Percentiles rank a stretch among this genome's conserved stretches.
These are phyloP conservation scores for Suillus variegatus DNA, from an alignment of 768 basidiomycete genomes.

Conservation along the genomic window DNA sequence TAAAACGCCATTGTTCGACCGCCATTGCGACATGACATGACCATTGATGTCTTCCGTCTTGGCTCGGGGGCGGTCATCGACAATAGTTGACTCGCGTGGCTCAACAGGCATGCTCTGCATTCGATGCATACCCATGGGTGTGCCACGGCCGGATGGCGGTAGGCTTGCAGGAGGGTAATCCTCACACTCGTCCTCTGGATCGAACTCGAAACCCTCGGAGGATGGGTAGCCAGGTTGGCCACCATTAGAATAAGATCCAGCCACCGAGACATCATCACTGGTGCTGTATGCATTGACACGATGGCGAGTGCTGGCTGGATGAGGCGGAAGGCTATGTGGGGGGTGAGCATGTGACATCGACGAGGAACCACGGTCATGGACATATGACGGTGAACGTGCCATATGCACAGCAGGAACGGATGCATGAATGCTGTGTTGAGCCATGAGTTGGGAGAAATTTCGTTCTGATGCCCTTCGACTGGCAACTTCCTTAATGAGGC, in stretches of 20 bases:
- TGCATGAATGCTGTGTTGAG: constrained; percentile 42
- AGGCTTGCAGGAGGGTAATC: constrained; percentile 60
- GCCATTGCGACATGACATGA: constrained; percentile 64
- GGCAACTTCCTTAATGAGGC: constrained; percentile 80
- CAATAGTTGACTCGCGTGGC: constrained; percentile 44
- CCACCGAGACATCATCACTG: constrained; percentile 38
- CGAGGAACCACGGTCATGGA: constrained; percentile 39
- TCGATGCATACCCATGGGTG: constrained; percentile 64
- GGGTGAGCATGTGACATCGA: constrained; percentile 31
- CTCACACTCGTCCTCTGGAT: constrained; percentile 75
- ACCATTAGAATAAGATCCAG: constrained; percentile 29
- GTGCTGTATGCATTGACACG: constrained; percentile 36
- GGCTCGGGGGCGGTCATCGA: constrained; percentile 59
- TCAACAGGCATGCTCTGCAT: constrained; percentile 59
- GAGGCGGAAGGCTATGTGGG: constrained; percentile 33
- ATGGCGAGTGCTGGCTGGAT: constrained; percentile 36
- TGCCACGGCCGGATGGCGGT: constrained; percentile 68
- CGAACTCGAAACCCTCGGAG: constrained; percentile 71
- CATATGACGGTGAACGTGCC: constrained; percentile 36
- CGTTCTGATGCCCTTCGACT: constrained; percentile 70
- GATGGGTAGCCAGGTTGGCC: constrained; percentile 45
- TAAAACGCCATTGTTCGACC: constrained; percentile 47
- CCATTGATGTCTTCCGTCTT: constrained; percentile 72
- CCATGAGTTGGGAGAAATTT: constrained; percentile 51
- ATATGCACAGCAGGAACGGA: constrained; percentile 36